A percentile compares a stretch with the other conserved stretches of the same genome.
phyloP scores from a whole-genome alignment of 345 rosid species.

The Brassica rapa region DNA sequence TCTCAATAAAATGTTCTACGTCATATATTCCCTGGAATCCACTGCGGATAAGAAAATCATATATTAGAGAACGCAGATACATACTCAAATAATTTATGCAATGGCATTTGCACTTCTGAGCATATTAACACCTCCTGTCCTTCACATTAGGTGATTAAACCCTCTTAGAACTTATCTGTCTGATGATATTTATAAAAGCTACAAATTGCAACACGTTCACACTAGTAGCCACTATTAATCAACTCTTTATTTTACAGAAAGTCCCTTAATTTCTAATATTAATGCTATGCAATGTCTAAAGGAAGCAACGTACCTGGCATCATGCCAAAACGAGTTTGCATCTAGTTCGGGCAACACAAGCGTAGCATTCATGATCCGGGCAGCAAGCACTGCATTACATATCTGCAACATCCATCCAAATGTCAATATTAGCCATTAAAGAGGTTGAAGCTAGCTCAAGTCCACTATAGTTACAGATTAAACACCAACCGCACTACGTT shows the following conservation, averaged over 20 bases:
- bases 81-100: background rate
- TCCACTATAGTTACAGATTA: background rate
- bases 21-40: constrained; percentile 97
- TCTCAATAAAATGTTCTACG: constrained; percentile 84
- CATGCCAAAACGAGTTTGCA: constrained; percentile 98
- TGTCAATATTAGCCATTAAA: constrained; percentile 10
- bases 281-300: background rate
- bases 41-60: constrained; percentile 43
- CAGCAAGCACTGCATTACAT: constrained; percentile 99
- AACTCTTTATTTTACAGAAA: background rate
- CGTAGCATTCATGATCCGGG: constrained; percentile 98
- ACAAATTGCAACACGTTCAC: background rate
- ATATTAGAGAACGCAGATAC: background rate
- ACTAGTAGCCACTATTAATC: background rate
- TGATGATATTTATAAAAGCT: constrained; percentile 19
- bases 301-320: constrained; percentile 70
- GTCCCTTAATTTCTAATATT: background rate
- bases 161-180: background rate
- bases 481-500: constrained; percentile 86
- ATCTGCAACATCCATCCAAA: constrained; percentile 54
- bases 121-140: background rate
- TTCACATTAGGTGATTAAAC: constrained; percentile 4
- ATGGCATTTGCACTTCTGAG: constrained; percentile 3
- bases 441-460: constrained; percentile 7
- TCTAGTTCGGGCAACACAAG: constrained; percentile 97